A percentile compares a stretch with the other conserved stretches of the same genome.
Conservation (phyloP, 2,329 filamentous ascomycete species). For the Sporothrix curviconia region DNA sequence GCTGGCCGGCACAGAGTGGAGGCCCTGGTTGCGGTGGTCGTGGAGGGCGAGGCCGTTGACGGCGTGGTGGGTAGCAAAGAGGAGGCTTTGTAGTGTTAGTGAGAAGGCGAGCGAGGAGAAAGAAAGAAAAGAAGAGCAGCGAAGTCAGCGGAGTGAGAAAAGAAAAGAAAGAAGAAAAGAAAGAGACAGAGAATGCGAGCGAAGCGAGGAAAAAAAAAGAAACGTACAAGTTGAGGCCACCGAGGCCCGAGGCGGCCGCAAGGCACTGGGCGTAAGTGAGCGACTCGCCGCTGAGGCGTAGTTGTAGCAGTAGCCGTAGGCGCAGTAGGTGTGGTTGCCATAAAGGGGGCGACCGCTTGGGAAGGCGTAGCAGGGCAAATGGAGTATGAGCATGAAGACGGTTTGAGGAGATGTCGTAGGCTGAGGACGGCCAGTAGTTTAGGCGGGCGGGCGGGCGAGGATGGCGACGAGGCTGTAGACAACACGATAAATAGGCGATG, state of each 20-base stretch:
- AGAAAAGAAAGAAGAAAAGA: neutral
- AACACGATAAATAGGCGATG: constrained; percentile 38
- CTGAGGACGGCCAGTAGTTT: constrained; percentile 49
- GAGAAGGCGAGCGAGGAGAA: neutral
- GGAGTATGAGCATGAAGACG: constrained; percentile 48
- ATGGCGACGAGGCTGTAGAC: constrained; percentile 43
- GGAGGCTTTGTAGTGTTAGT: constrained; percentile 30
- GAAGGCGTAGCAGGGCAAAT: constrained; percentile 40
- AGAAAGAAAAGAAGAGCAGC: constrained; percentile 1
- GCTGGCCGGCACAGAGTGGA: constrained; percentile 31
- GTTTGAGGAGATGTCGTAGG: constrained; percentile 46
- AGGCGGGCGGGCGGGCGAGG: constrained; percentile 33
- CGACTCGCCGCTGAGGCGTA: constrained; percentile 14
- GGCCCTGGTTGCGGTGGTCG: constrained; percentile 38
- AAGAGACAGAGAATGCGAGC: neutral
- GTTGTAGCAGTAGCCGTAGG: constrained; percentile 24
- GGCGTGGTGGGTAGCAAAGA: constrained; percentile 36
- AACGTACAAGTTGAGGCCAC: constrained; percentile 39
- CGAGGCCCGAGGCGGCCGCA: constrained; percentile 34
- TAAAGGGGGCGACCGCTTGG: constrained; percentile 30
- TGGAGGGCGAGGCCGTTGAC: constrained; percentile 36
- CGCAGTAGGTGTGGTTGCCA: constrained; percentile 21
- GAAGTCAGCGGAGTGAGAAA: neutral
- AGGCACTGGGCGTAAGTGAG: constrained; percentile 23
- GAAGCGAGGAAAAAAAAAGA: neutral